A percentile compares a stretch with the other conserved stretches of the same genome.
These are phyloP conservation scores for Aspergillus amoenus DNA, from an alignment of 2,329 filamentous ascomycete genomes.

Conservation along the genomic window DNA sequence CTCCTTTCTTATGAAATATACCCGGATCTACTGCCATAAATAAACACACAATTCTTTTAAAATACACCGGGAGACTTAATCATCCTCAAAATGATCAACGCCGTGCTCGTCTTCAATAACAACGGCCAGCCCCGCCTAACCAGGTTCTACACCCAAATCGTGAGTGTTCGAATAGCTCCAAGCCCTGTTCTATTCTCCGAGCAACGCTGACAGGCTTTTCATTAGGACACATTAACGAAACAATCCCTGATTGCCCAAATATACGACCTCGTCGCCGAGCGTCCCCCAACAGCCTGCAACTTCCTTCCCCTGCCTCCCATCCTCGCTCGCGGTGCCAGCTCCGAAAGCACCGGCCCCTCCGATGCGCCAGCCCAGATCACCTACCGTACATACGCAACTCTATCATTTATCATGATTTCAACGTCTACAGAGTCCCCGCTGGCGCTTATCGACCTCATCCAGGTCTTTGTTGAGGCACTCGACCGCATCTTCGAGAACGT, in stretches of 20 bases:
- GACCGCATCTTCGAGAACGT: conserved; percentile 97
- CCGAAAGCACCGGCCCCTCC: conserved; percentile 60
- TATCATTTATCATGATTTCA: conserved; percentile 98
- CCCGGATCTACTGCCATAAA: not conserved
- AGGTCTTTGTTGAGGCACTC: conserved; percentile 95
- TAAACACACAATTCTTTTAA: not conserved
- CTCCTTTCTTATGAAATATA: not conserved
- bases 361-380: conserved; percentile 94
- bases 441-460: conserved; percentile 91
- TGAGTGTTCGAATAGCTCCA: conserved; percentile 41
- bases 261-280: conserved; percentile 90
- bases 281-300: conserved; percentile 90
- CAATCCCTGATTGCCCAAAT: conserved; percentile 97
- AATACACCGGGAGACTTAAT: not conserved
- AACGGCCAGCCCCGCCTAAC: conserved; percentile 93
- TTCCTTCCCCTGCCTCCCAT: conserved; percentile 80
- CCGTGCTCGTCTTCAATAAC: conserved; percentile 98
- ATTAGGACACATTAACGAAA: conserved; percentile 91
- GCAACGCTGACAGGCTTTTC: not conserved
- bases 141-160: conserved; percentile 98
- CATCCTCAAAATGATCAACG: conserved; percentile 78
- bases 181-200: not conserved
- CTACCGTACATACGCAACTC: conserved; percentile 95
- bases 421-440: conserved; percentile 95
- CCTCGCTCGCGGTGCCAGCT: conserved; percentile 53